phyloP scores from a whole-genome alignment of 768 basidiomycete genomes.

The Auriscalpium vulgare region DNA sequence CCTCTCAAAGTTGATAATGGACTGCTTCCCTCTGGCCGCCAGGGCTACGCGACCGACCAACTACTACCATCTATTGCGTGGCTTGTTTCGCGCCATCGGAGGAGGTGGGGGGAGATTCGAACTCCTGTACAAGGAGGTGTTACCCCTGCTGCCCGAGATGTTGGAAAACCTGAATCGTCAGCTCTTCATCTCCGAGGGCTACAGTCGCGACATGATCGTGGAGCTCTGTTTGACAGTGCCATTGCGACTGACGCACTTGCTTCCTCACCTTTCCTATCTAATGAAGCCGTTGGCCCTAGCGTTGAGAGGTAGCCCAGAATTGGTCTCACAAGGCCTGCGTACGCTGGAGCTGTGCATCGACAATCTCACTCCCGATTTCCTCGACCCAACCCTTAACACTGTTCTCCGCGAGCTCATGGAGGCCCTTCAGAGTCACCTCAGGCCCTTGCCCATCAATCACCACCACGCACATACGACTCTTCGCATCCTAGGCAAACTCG shows the following conservation, averaged over 20 bases:
- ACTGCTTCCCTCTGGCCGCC: constrained; percentile 89
- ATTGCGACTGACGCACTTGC: constrained; percentile 86
- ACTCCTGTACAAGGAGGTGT: constrained; percentile 88
- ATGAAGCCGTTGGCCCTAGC: constrained; percentile 96
- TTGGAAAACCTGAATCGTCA: constrained; percentile 91
- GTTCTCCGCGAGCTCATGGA: constrained; percentile 93
- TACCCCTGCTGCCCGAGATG: constrained; percentile 95
- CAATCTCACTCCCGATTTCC: constrained; percentile 94
- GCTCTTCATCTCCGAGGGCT: constrained; percentile 76
- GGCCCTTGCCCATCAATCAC: constrained; percentile 83
- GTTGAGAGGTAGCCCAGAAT: constrained; percentile 76
- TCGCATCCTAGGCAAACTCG: constrained; percentile 92
- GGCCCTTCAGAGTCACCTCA: constrained; percentile 84
- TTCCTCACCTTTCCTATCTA: constrained; percentile 89
- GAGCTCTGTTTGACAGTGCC: constrained; percentile 97
- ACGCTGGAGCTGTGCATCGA: constrained; percentile 99
- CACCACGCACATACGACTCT: constrained; percentile 91
- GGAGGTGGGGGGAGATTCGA: constrained; percentile 92
- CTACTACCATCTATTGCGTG: constrained; percentile 87
- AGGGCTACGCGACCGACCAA: constrained; percentile 86
- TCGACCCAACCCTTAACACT: constrained; percentile 90
- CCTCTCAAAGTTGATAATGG: constrained; percentile 88
- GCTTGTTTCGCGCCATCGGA: constrained; percentile 88
- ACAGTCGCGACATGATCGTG: constrained; percentile 84
- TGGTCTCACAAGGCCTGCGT: constrained; percentile 90